These are phyloP conservation scores for Piromyces finnis DNA, from an alignment of 192 early-diverging fungal species.

Conservation along the genomic window DNA sequence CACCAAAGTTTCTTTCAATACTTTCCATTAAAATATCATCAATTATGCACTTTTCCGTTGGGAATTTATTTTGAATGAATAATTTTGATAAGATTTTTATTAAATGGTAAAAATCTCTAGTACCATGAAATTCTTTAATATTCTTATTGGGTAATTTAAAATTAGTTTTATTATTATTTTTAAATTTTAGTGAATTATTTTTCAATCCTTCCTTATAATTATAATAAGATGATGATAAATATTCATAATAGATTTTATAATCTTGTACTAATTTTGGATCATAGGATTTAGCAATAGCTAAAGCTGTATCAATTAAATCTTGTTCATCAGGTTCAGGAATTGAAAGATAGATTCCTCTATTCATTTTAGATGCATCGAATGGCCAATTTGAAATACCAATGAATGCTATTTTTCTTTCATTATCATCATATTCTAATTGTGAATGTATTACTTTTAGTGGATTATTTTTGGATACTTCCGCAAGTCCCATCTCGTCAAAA, in stretches of 20 bases:
- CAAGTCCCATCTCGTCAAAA: background rate
- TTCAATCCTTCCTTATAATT: background rate
- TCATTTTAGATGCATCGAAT: background rate
- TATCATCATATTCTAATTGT: background rate
- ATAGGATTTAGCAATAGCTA: background rate
- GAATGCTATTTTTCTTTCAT: background rate
- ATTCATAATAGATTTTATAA: background rate
- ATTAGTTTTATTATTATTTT: background rate
- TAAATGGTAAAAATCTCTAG: background rate
- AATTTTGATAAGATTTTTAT: background rate
- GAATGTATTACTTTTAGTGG: background rate
- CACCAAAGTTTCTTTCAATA: background rate
- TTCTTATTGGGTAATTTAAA: background rate
- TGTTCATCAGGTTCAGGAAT: background rate
- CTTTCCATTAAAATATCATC: background rate
- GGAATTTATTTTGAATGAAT: background rate
- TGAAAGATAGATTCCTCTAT: background rate
- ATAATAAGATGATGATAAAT: background rate
- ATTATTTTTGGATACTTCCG: background rate
- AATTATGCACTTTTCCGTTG: background rate
- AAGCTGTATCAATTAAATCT: background rate
- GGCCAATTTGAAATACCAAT: background rate
- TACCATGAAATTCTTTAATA: background rate
- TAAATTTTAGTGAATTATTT: background rate
- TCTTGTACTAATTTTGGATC: background rate